phyloP scores from a whole-genome alignment of 495 filamentous ascomycete species.

The Daldinia loculata region DNA sequence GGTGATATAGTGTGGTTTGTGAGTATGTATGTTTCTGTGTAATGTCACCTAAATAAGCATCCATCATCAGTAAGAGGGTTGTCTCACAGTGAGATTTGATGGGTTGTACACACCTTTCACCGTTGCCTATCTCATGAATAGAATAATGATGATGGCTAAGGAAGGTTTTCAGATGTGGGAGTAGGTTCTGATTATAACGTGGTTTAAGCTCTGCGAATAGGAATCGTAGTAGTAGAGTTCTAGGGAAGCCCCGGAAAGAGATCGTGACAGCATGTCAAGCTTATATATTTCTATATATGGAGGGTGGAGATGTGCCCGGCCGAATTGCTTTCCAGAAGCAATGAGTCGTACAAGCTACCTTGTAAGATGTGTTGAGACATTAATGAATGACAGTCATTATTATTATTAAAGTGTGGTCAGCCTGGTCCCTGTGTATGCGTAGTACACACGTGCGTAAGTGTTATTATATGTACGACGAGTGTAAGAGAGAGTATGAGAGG shows the following conservation, averaged over 20 bases:
- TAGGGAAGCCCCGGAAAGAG: conserved; percentile 22
- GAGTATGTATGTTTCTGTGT: conserved; percentile 17
- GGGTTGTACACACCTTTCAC: conserved; percentile 21
- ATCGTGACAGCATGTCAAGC: conserved; percentile 38
- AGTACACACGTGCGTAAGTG: conserved; percentile 30
- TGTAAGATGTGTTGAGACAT: conserved; percentile 29
- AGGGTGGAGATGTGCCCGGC: conserved; percentile 32
- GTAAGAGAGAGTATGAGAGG: conserved; percentile 20
- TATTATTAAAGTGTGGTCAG: conserved; percentile 42
- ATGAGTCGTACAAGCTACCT: conserved; percentile 38
- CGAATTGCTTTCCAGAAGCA: conserved; percentile 37
- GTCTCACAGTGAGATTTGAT: conserved; percentile 1
- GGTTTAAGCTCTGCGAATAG: conserved; percentile 3
- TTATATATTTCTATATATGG: conserved; percentile 30
- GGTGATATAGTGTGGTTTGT: conserved; percentile 1
- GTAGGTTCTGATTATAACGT: conserved; percentile 15
- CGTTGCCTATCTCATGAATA: background rate
- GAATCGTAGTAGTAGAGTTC: conserved; percentile 25
- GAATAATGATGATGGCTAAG: background rate
- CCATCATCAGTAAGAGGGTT: conserved; percentile 9
- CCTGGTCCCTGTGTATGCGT: conserved; percentile 37
- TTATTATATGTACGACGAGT: conserved; percentile 29
- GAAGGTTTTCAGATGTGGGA: conserved; percentile 12
- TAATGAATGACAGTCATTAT: conserved; percentile 30
- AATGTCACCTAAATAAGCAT: conserved; percentile 7